Base-by-base conservation (phyloP, 2,329 filamentous ascomycete genomes). In the Dactylonectria estremocensis region DNA sequence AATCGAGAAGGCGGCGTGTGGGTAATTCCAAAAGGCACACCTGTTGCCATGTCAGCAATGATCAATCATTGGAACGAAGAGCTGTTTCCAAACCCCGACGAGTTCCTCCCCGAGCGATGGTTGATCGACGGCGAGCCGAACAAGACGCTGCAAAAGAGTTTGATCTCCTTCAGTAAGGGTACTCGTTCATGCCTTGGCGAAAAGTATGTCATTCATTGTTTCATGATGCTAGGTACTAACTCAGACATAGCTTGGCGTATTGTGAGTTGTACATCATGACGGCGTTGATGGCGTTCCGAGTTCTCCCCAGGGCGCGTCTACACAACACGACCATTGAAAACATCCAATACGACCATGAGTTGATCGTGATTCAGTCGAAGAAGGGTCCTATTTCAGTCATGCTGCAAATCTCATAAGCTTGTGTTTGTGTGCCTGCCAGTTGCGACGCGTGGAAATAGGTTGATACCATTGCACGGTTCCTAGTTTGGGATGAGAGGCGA, bases 51-150 rank as follows among this genome's bases (percentile, higher is more conserved):
- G 78, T 78, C 75, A 2, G 75, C 76, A 9, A 74, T 77, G 67
- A 76, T 77, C 66, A 76, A 76, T 54, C 78, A 80, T 71, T 75
- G 67, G 69, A 63, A 80, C 50, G 54, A 76, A 62, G 73, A 72
- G 8, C 61, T 78, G 2, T 84, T 82, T 52, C 74, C 76, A 2
- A 48, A 74, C 0, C 78, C 81, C 0, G 69, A 76, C n/a, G 64
- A 76, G 14, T 84, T 81, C 60, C 66, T 70, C 3, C 83, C 82
- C 0, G 77, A 74, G 68, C 68, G 77, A 11, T 81, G 72, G 68
- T 45, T 76, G 1, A 69, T 73, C 1, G 48, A 67, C 7, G 74
- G 71, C 9, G 66, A 74, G 62, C 73, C 73, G 0, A 75, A 79
- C 37, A 70, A 77, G 33, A 73, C 72, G 52, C 48, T 80, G 18